These are phyloP conservation scores for Saturnispora dispora DNA, from an alignment of 805 yeast genomes.

Conservation along the genomic window DNA sequence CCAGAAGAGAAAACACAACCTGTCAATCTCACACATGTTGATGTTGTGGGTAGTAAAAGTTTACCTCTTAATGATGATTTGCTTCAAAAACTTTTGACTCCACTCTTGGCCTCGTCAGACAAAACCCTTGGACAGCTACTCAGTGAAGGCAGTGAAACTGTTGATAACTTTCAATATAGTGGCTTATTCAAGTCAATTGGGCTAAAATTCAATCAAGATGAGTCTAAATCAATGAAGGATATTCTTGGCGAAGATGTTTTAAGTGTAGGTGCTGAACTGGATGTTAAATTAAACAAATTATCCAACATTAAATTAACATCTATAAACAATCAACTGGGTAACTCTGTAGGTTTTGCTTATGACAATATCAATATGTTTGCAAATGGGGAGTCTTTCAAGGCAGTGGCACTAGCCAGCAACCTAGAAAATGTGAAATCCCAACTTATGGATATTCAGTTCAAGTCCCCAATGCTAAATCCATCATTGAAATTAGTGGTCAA, in stretches of 20 bases:
- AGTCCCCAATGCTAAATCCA: slow-evolving; percentile 37
- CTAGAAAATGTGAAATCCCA: slow-evolving; percentile 44
- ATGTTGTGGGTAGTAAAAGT: slow-evolving; percentile 24
- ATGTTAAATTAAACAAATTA: slow-evolving; percentile 1
- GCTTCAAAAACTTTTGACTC: slow-evolving; percentile 37
- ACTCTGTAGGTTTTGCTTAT: slow-evolving; percentile 26
- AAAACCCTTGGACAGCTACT: slow-evolving; percentile 37
- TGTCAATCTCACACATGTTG: slow-evolving; percentile 23
- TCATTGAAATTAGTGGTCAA: slow-evolving; percentile 39
- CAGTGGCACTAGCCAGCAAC: slow-evolving; percentile 40
- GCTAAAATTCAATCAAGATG: slow-evolving; percentile 16
- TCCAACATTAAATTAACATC: neutral
- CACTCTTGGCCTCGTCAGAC: slow-evolving; percentile 30
- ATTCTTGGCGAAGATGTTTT: slow-evolving; percentile 5
- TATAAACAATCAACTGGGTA: slow-evolving; percentile 6
- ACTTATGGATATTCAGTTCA: slow-evolving; percentile 42
- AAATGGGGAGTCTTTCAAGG: slow-evolving; percentile 53
- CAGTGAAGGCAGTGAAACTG: slow-evolving; percentile 14
- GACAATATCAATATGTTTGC: slow-evolving; percentile 48
- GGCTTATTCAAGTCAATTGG: slow-evolving; percentile 23
- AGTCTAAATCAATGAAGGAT: slow-evolving; percentile 3
- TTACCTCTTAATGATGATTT: slow-evolving; percentile 29
- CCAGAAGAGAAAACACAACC: slow-evolving; percentile 12
- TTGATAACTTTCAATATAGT: slow-evolving; percentile 20
- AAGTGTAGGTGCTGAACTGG: slow-evolving; percentile 8